Evolutionary conservation across 352 stramenopile species (phyloP).

Genomic region (Elongisporangium anandrum): DNA sequence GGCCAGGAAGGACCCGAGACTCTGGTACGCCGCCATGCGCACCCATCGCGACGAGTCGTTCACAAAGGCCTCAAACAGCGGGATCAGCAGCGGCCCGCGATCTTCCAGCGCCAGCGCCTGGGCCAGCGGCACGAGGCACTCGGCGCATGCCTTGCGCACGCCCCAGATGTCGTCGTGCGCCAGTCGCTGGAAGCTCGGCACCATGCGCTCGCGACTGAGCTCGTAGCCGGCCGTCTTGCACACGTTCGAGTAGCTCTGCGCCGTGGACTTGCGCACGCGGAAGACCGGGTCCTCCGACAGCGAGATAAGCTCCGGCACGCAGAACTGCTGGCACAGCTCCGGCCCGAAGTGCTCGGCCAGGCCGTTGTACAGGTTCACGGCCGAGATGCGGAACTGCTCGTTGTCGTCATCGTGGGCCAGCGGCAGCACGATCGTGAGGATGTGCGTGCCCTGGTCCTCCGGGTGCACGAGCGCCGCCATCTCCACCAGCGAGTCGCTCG

Average conservation of each 20-base stretch:
- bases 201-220: conserved; percentile 77
- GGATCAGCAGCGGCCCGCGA: conserved; percentile 79
- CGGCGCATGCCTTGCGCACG: conserved; percentile 90
- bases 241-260: conserved; percentile 89
- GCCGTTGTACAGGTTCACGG: conserved; percentile 90
- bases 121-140: conserved; percentile 87
- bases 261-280: conserved; percentile 89
- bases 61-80: conserved; percentile 87
- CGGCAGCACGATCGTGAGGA: conserved; percentile 91
- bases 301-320: conserved; percentile 90
- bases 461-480: conserved; percentile 78
- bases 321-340: conserved; percentile 92
- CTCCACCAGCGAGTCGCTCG: conserved; percentile 85
- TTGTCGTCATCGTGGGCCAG: conserved; percentile 90
- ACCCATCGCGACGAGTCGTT: conserved; percentile 92
- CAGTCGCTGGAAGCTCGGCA: conserved; percentile 89
- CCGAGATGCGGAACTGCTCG: conserved; percentile 92
- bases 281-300: conserved; percentile 91
- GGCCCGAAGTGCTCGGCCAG: conserved; percentile 82
- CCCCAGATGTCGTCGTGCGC: conserved; percentile 94
- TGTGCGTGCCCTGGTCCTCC: conserved; percentile 87
- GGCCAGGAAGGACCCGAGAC: conserved; percentile 63
- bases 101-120: conserved; percentile 72
- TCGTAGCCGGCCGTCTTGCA: conserved; percentile 75
- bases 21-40: conserved; percentile 93